Base-by-base conservation (phyloP, 352 stramenopile genomes). In the Phytophthora hybrid region DNA sequence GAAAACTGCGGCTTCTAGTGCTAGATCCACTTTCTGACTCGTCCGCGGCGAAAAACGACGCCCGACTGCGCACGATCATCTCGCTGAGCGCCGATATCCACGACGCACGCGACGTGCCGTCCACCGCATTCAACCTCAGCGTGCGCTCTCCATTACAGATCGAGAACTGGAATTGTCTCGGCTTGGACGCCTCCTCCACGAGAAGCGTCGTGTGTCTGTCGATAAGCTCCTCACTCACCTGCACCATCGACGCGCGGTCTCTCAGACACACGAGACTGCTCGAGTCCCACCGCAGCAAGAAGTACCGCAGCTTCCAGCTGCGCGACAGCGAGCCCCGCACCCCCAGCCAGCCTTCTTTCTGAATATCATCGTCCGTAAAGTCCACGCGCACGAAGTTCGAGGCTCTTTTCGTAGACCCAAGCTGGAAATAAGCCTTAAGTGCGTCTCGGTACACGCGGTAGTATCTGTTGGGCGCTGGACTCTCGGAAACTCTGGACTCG, bases 271-370 rank as follows among this genome's bases (percentile, higher is more conserved):
- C 79, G 9, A 97, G 78, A 44, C 80, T 87, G 59, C 89, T 94
- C 1, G 81, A 87, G 57, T 95, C 88, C 46, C 74, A 79, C 0
- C 85, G 78, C 5, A 97, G 73, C 44, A 95, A 68, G 44, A 92
- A 97, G 63, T 95, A 97, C 0, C 90, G 85, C 26, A 97, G 80
- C 75, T 94, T 95, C 90, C 90, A 97, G 52, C 82, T 93, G 31
- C 87, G 73, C 18, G 90, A 93, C n/a, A 94, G 74, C 46, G 81
- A 76, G 13, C 90, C 87, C 16, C 87, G 71, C 32, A 90, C 73
- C 0, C 88, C 90, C 0, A 97, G 74, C 90, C 90, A 97, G 0
- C 87, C 90, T 72, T 97, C 87, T 18, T 87, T 83, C 58, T 86
- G 62, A n/a, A 95, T 82, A 32, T 91, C 83, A 1, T 94, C 78